Percentiles rank a stretch among this genome's conserved stretches.
Evolutionary conservation across 139 green algal species (phyloP).

Genomic region (Asterochloris sp.): DNA sequence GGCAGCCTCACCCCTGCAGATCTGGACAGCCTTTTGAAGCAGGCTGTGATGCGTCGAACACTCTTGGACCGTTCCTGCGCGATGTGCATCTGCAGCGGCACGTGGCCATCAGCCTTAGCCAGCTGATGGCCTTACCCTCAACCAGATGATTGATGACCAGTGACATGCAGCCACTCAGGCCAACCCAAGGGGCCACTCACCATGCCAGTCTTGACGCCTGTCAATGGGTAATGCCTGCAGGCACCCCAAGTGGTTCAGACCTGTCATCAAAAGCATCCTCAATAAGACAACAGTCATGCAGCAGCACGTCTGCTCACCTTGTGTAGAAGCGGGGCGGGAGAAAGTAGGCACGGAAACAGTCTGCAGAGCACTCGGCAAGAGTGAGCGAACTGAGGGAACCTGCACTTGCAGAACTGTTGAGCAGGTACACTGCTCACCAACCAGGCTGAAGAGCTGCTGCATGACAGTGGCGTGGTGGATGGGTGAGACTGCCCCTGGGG

Average conservation of each 20-base stretch:
- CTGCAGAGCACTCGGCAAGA: slow-evolving; percentile 8
- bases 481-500: slow-evolving; percentile 1
- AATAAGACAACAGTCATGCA: too few relatives aligned
- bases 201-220: slow-evolving; percentile 41
- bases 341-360: slow-evolving; percentile 49
- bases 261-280: too few relatives aligned
- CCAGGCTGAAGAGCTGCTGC: slow-evolving; percentile 16
- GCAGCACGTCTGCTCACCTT: neutral
- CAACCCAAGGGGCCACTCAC: slow-evolving; percentile 5
- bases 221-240: slow-evolving; percentile 38
- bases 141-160: too few relatives aligned
- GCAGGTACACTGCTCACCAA: neutral
- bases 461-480: slow-evolving; percentile 20
- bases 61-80: slow-evolving; percentile 18
- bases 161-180: neutral
- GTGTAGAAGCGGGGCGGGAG: slow-evolving; percentile 49
- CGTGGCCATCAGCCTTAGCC: too few relatives aligned
- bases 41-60: slow-evolving; percentile 13
- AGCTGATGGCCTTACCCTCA: too few relatives aligned
- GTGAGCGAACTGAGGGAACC: neutral
- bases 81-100: neutral
- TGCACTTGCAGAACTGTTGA: neutral
- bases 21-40: slow-evolving; percentile 27
- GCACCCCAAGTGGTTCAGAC: too few relatives aligned
- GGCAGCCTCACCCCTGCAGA: slow-evolving; percentile 10